Conservation (phyloP, 805 yeast genomes). For the Pichia insulana region DNA sequence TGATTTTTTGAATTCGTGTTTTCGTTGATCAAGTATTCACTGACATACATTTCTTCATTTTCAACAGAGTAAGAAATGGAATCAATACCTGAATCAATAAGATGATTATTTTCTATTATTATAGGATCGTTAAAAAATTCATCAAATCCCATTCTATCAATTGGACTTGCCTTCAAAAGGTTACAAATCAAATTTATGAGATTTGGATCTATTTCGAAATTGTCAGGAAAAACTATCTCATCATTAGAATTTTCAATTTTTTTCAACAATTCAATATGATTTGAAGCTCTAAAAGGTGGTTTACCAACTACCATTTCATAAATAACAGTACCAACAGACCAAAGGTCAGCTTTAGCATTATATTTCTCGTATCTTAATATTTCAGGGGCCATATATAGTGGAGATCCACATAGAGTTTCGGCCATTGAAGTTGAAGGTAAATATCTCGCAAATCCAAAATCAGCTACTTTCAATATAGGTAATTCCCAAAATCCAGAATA, state of each 20-base stretch:
- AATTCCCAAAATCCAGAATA: conserved; percentile 80
- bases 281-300: conserved; percentile 92
- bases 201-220: conserved; percentile 54
- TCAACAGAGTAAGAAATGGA: conserved; percentile 60
- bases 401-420: conserved; percentile 95
- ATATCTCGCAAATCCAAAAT: conserved; percentile 94
- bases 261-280: conserved; percentile 82
- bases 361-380: conserved; percentile 89
- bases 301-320: conserved; percentile 95
- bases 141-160: conserved; percentile 77
- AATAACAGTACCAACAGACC: conserved; percentile 97
- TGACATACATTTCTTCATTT: conserved; percentile 74
- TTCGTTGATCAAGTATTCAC: conserved; percentile 47
- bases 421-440: conserved; percentile 91
- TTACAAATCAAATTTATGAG: conserved; percentile 65
- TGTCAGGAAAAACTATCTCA: conserved; percentile 64
- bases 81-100: conserved; percentile 39
- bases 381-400: conserved; percentile 98
- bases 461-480: conserved; percentile 90
- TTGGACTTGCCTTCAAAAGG: conserved; percentile 73
- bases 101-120: conserved; percentile 37
- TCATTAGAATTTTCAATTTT: conserved; percentile 80
- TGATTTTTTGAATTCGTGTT: neutral
- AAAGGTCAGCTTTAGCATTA: conserved; percentile 92
- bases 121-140: conserved; percentile 78